These are phyloP conservation scores for Patellifolia procumbens DNA, from an alignment of 179 eudicot genomes.

Conservation along the genomic window DNA sequence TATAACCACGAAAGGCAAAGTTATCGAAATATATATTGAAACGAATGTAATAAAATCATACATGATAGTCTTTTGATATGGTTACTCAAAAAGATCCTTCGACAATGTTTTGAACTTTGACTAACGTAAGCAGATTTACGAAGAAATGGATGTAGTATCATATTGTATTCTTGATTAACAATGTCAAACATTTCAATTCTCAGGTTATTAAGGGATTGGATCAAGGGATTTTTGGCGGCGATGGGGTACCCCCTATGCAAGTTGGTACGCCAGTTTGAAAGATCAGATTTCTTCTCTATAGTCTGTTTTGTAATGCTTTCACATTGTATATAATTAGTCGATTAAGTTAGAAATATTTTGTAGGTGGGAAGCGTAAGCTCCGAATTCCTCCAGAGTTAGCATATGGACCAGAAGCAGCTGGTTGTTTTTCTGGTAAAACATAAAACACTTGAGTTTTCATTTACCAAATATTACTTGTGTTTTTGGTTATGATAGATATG, in stretches of 20 bases:
- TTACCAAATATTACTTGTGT: background rate
- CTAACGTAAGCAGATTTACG: too few relatives aligned
- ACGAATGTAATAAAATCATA: too few relatives aligned
- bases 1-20: too few relatives aligned
- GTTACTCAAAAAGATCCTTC: too few relatives aligned
- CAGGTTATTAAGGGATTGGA: slow-evolving; percentile 95
- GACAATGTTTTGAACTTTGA: too few relatives aligned
- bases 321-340: background rate
- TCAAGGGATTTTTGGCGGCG: slow-evolving; percentile 91
- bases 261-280: slow-evolving; percentile 49
- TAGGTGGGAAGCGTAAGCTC: slow-evolving; percentile 89
- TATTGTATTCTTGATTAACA: too few relatives aligned
- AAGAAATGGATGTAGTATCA: too few relatives aligned
- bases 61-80: too few relatives aligned
- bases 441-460: background rate
- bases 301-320: background rate
- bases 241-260: slow-evolving; percentile 91
- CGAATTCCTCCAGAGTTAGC: slow-evolving; percentile 85
- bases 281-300: background rate
- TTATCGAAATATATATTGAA: too few relatives aligned
- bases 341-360: background rate
- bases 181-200: background rate
- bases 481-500: background rate
- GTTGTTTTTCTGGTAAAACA: slow-evolving; percentile 80
- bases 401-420: slow-evolving; percentile 95